Evolutionary conservation across 345 rosid species (phyloP), one percentile per base, ranked within the genome.

Genomic region (Turritis glabra): DNA sequence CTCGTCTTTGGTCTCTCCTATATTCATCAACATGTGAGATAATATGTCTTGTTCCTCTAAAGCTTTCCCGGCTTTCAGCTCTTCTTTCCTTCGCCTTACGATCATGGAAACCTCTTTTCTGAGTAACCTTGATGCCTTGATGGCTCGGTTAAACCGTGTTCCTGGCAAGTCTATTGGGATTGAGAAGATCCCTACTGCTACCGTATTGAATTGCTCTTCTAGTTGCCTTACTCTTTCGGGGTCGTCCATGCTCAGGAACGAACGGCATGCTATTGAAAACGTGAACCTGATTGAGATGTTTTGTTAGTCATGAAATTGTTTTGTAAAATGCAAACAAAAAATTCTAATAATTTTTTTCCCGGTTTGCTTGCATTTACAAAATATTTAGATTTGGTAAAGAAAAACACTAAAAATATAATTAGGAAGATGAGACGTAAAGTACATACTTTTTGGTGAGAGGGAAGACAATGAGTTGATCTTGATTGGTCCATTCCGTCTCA

Each of bases 211-310:
- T 30, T 50, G 67, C 0, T 64, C 71, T 23, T 26, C 23, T 6
- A 81, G 73, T 69, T 54, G 41, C 4, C 26, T 77, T 43, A 47
- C 57, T 22, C 52, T 47, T 23, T 38, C 15, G 0, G 70, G 69
- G 3, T 81, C 81, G 8, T 81, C 79, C 14, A 83, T 43, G 60
- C 81, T 84, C 2, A 82, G 38, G 13, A 84, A 82, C 54, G 74
- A n/a, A 1, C 78, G 57, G n/a, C 85, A 80, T 57, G 85, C 85
- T 23, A 85, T 0, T 21, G 48, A 61, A 54, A 85, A 80, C 4
- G 84, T 80, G 40, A 78, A 82, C 44, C 63, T 63, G 41, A 15
- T 40, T 23, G 9, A 23, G 33, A 19, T 14, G 40, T 38, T 23
- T 0, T 13, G 6, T 22, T 38, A 10, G 26, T 32, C 32, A 22